Evolutionary conservation across 805 yeast genomes (phyloP).

Genomic region (Metschnikowia koreensis): DNA sequence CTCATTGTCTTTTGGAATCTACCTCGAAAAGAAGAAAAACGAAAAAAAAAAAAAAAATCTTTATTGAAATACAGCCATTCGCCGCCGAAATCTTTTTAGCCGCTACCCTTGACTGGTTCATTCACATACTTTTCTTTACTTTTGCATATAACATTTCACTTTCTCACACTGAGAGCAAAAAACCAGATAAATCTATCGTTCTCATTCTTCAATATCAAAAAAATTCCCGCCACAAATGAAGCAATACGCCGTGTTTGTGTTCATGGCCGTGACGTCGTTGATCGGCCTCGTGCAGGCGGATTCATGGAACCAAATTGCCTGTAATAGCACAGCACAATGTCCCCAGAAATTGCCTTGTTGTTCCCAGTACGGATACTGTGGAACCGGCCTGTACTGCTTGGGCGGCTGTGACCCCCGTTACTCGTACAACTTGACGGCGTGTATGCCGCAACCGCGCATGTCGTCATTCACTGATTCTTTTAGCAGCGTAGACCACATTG

Average conservation of each 20-base stretch:
- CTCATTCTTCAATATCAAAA: too few species aligned
- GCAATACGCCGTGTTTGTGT: conserved; percentile 5
- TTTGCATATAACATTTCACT: too few species aligned
- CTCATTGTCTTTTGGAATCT: neutral
- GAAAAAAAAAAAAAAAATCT: neutral
- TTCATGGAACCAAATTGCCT: conserved; percentile 26
- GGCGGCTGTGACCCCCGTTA: conserved; percentile 84
- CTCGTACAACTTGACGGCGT: conserved; percentile 63
- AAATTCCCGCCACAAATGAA: conserved; percentile 7
- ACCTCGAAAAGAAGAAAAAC: neutral
- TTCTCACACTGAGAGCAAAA: too few species aligned
- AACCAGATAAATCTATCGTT: too few species aligned
- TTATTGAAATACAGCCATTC: too few species aligned
- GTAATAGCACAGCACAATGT: conserved; percentile 58
- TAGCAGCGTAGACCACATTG: conserved; percentile 27
- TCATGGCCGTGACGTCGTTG: conserved; percentile 8
- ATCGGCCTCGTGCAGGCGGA: conserved; percentile 11
- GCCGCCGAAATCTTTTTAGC: neutral
- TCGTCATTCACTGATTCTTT: conserved; percentile 45
- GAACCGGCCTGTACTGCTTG: conserved; percentile 73
- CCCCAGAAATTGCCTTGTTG: conserved; percentile 87
- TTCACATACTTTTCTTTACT: too few species aligned
- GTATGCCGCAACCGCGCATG: conserved; percentile 87
- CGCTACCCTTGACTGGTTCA: too few species aligned
- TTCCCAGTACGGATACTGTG: conserved; percentile 76